Base-by-base conservation (phyloP, 2,329 filamentous ascomycete species). In the Fonsecaea pedrosoi region DNA sequence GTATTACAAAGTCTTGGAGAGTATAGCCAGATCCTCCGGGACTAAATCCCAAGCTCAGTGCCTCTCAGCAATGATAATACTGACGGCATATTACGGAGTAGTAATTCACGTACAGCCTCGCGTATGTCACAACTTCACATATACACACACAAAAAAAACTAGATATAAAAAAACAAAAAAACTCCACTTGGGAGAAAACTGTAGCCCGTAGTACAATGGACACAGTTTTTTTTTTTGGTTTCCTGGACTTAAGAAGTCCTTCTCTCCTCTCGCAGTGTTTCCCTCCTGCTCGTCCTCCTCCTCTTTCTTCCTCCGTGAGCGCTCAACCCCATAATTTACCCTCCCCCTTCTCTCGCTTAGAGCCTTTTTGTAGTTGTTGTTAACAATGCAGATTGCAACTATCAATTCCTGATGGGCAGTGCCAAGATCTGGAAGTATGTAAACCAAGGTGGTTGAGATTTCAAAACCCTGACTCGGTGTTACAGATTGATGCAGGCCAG, bases 241-340 rank as follows among this genome's bases (percentile, higher is more conserved):
- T 50, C 45, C 45, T n/a, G 42, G n/a, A 21, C 42, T 48, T 2
- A 2, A 25, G 42, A 1, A 21, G 42, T 0, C 42, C 53, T 32
- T 35, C 53, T 54, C 53, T 4, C 12, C 3, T 54, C 53, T 34
- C 53, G 53, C 2, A 8, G 53, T 21, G 53, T 25, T 15, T 25
- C 53, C 53, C 53, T 35, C 53, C 53, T 55, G 53, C 53, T 55
- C 53, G 30, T n/a, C 53, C 53, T 35, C 53, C 53, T n/a, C 3
- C 53, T 55, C 53, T 55, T 55, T 55, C 53, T 55, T 55, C 53
- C 53, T 34, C 53, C 53, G 13, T 55, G 53, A 55, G 53, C 53
- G 53, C 25, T 55, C 53, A 55, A 55, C 53, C 53, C 53, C 53
- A 54, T 55, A 15, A 18, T 25, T 2, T 10, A 25, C 34, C 53